A percentile compares a stretch with the other conserved stretches of the same genome.
Evolutionary conservation across 2,329 filamentous ascomycete genomes (phyloP).

Genomic region (Stemphylium lycopersici): DNA sequence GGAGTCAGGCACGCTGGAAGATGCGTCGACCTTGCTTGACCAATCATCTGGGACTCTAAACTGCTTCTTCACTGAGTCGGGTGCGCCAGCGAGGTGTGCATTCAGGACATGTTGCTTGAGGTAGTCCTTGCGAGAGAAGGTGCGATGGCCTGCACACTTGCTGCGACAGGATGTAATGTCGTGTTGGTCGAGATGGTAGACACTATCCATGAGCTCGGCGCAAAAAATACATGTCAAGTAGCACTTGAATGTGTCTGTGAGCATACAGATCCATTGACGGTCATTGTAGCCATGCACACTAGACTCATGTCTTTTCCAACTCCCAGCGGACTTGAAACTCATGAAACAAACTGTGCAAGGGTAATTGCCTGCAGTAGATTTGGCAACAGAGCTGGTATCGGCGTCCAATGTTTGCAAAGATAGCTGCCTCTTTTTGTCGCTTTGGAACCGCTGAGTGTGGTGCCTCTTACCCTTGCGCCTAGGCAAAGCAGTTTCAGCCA

Average conservation of each 20-base stretch:
- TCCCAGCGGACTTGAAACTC: conserved; percentile 13
- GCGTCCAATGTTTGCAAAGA: too few relatives aligned
- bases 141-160: conserved; percentile 4
- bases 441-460: too few relatives aligned
- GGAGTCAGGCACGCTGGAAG: conserved; percentile 3
- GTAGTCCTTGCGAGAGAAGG: conserved; percentile 20
- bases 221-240: conserved; percentile 17
- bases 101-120: conserved; percentile 22
- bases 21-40: background rate
- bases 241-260: conserved; percentile 1
- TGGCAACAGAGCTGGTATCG: background rate
- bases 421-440: too few relatives aligned
- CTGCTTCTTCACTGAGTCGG: background rate
- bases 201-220: background rate
- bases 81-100: conserved; percentile 7
- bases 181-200: conserved; percentile 16
- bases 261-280: conserved; percentile 18
- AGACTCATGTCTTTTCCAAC: conserved; percentile 23
- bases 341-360: conserved; percentile 16
- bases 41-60: conserved; percentile 16
- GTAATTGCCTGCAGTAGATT: background rate
- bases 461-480: too few relatives aligned
- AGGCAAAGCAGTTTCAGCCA: too few relatives aligned
- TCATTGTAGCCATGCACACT: conserved; percentile 14
- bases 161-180: conserved; percentile 5